phyloP scores from a whole-genome alignment of 805 yeast species.

The Starmerella stigmatis region DNA sequence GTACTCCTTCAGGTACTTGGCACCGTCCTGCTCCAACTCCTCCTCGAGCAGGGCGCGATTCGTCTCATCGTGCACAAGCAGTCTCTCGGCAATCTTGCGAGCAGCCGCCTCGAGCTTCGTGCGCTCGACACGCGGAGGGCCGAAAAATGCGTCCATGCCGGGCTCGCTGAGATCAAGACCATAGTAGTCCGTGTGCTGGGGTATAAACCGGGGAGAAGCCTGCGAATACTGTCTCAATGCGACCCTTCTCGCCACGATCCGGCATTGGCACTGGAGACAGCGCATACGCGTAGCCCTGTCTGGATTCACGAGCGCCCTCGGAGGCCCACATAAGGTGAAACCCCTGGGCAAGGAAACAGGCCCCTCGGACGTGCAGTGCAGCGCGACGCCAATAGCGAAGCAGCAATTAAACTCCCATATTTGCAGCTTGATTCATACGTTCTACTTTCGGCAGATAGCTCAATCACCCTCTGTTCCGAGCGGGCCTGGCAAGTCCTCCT shows the following conservation, averaged over 20 bases:
- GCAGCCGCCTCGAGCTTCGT: slow-evolving; percentile 27
- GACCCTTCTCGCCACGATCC: background rate
- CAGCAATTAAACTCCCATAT: too few species aligned
- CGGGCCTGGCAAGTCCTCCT: too few species aligned
- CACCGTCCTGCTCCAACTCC: slow-evolving; percentile 17
- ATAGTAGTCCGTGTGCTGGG: slow-evolving; percentile 17
- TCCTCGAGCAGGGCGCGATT: slow-evolving; percentile 25
- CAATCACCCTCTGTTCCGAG: too few species aligned
- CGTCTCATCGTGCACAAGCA: slow-evolving; percentile 26
- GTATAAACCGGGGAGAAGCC: slow-evolving; percentile 2
- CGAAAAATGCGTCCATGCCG: slow-evolving; percentile 21
- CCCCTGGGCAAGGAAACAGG: background rate
- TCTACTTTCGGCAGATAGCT: too few species aligned
- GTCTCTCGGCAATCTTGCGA: slow-evolving; percentile 28
- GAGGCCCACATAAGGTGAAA: too few species aligned
- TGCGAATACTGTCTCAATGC: background rate
- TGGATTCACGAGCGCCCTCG: background rate
- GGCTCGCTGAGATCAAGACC: slow-evolving; percentile 7
- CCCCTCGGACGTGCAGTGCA: background rate
- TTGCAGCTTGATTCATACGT: too few species aligned
- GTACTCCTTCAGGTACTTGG: slow-evolving; percentile 6
- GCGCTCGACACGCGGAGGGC: slow-evolving; percentile 25
- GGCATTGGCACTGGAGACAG: background rate
- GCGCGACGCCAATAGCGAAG: background rate
- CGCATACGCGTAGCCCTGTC: background rate